Base-by-base conservation (phyloP, 2,329 filamentous ascomycete genomes). In the Cladosporium sp. region DNA sequence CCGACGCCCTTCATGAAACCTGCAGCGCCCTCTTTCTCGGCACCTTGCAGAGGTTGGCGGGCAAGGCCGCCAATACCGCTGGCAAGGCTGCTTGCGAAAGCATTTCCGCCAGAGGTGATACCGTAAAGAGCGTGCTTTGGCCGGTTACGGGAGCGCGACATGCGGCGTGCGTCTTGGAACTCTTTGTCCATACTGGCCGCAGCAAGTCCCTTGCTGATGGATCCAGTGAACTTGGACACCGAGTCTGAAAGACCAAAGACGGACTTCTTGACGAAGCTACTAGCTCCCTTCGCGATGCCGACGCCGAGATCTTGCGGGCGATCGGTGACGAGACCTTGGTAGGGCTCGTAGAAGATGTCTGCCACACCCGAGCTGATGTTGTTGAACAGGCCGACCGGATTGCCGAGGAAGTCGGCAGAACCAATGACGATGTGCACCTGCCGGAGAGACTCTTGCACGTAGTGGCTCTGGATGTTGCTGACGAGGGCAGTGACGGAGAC, bases 341-440 rank as follows among this genome's bases (percentile, higher is more conserved):
- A 98, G 35, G 93, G 93, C 69, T 98, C 95, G 76, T 98, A 98
- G 75, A 98, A 98, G 67, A 98, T 95, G 68, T 96, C 93, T 16
- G 89, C 91, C 49, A 98, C 89, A 62, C 95, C 93, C 43, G 93
- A 98, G 63, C 89, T 95, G 70, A 98, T 87, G 67, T 92, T 98
- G 75, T 95, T 97, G 83, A 98, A 98, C 41, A 98, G 77, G 42
- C 93, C 93, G 13, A 98, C 95, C 0, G 93, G 93, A 63, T 98
- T 98, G 35, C 93, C 93, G 5, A 98, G 77, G 79, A 98, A 97
- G 70, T 98, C 93, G 4, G 93, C 93, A 5, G 92, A 97, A 14
- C 93, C 93, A 52, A 98, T 82, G 59, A 98, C 93, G 71, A 97
- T 91, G 76, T 98, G 95, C 13, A 98, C 86, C 73, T 98, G 93